phyloP scores from a whole-genome alignment of 768 basidiomycete species.

The Tricholoma matsutake region DNA sequence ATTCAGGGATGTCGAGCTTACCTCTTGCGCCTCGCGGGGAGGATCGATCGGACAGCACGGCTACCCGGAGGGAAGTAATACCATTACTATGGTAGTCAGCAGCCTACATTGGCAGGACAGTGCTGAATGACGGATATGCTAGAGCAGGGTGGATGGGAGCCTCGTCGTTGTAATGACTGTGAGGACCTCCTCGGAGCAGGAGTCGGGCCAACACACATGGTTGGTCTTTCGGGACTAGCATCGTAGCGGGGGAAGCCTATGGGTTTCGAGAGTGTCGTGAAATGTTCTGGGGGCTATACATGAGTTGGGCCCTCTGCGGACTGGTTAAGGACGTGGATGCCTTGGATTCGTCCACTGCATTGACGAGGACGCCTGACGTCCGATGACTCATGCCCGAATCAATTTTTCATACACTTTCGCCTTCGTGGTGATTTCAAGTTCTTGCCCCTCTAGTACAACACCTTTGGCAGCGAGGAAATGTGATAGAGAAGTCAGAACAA shows the following conservation, averaged over 20 bases:
- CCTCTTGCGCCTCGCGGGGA: slow-evolving; percentile 20
- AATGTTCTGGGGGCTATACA: slow-evolving; percentile 7
- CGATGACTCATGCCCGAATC: slow-evolving; percentile 20
- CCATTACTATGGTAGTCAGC: slow-evolving; percentile 8
- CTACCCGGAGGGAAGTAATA: slow-evolving; percentile 3
- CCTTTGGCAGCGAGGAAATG: too few species aligned
- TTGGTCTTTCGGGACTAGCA: slow-evolving; percentile 21
- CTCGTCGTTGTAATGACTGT: slow-evolving; percentile 30
- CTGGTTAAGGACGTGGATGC: slow-evolving; percentile 9
- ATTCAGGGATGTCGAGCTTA: slow-evolving; percentile 32
- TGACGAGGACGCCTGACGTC: slow-evolving; percentile 15
- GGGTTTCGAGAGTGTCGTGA: slow-evolving; percentile 39
- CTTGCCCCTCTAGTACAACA: too few species aligned
- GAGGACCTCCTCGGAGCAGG: slow-evolving; percentile 35
- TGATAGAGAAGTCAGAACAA: too few species aligned
- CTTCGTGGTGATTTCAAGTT: slow-evolving; percentile 19
- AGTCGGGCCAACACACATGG: slow-evolving; percentile 31
- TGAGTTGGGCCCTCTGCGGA: slow-evolving; percentile 11
- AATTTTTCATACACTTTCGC: slow-evolving; percentile 19
- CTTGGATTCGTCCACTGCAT: slow-evolving; percentile 6
- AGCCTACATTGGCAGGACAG: slow-evolving; percentile 10
- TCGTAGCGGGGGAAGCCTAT: slow-evolving; percentile 37
- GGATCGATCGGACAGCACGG: slow-evolving; percentile 9
- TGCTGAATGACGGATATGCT: slow-evolving; percentile 17
- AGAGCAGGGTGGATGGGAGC: slow-evolving; percentile 21